Conservation (phyloP, 1,139 yeast species). For the Lipomyces yarrowii region DNA sequence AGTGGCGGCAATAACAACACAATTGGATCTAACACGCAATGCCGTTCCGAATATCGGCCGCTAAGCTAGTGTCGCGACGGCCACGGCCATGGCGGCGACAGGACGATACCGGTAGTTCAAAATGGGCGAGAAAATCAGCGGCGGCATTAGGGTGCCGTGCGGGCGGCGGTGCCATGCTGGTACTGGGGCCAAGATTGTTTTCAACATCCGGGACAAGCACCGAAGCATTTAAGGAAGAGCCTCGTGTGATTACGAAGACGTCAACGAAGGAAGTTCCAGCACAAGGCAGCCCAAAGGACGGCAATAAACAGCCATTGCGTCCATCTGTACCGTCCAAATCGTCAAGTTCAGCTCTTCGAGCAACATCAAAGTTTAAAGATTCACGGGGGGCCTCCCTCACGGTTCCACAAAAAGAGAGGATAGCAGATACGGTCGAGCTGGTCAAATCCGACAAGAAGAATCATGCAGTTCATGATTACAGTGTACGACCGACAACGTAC, state of each 20-base stretch:
- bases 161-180: not conserved
- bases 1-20: not conserved
- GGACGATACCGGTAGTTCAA: not conserved
- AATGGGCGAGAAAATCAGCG: not conserved
- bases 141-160: not conserved
- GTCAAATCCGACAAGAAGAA: constrained; percentile 16
- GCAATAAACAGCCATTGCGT: constrained; percentile 23
- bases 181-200: not conserved
- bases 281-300: not conserved
- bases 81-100: not conserved
- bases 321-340: constrained; percentile 11
- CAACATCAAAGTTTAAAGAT: constrained; percentile 15
- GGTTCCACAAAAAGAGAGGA: constrained; percentile 5
- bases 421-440: constrained; percentile 2
- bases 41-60: not conserved
- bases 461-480: constrained; percentile 39
- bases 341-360: constrained; percentile 16
- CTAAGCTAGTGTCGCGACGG: not conserved
- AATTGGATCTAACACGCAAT: not conserved
- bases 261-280: not conserved
- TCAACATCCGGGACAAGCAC: not conserved
- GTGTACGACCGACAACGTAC: constrained; percentile 41
- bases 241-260: not conserved
- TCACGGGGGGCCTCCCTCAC: constrained; percentile 22
- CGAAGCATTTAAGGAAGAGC: not conserved